These are phyloP conservation scores for Inonotus hispidus DNA, from an alignment of 1,284 basidiomycete genomes.

Conservation along the genomic window DNA sequence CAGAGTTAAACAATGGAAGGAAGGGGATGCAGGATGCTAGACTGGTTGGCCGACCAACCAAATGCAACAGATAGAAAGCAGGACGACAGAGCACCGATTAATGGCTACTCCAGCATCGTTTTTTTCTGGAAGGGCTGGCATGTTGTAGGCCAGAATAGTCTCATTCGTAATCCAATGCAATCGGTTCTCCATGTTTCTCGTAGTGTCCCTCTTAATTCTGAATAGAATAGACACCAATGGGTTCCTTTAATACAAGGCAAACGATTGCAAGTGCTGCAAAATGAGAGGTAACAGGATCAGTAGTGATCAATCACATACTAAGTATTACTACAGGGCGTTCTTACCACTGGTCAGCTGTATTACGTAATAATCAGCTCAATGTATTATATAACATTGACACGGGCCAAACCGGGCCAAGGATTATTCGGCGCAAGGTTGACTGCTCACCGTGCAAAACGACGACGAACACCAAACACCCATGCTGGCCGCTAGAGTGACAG, in stretches of 20 bases:
- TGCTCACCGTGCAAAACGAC: conserved; percentile 7
- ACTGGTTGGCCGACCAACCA: background rate
- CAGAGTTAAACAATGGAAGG: background rate
- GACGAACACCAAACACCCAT: conserved; percentile 28
- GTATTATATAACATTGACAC: background rate
- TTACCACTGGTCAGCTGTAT: background rate
- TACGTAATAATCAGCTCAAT: background rate
- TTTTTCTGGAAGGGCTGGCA: conserved; percentile 3
- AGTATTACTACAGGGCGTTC: no score
- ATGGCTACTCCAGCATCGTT: background rate
- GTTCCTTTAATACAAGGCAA: background rate
- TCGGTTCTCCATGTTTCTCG: background rate
- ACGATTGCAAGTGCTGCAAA: background rate
- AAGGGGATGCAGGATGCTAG: background rate
- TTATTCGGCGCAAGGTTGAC: conserved; percentile 6
- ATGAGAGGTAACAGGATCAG: background rate
- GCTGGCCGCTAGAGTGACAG: conserved; percentile 53
- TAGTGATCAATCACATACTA: no score
- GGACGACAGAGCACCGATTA: background rate
- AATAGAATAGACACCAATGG: no score
- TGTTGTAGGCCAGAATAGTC: background rate
- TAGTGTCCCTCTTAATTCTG: no score
- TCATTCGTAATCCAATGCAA: background rate
- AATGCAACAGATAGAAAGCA: background rate
- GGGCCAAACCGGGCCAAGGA: conserved; percentile 10